Conservation (phyloP, 139 green algal genomes). For the Spirogloea muscicola region DNA sequence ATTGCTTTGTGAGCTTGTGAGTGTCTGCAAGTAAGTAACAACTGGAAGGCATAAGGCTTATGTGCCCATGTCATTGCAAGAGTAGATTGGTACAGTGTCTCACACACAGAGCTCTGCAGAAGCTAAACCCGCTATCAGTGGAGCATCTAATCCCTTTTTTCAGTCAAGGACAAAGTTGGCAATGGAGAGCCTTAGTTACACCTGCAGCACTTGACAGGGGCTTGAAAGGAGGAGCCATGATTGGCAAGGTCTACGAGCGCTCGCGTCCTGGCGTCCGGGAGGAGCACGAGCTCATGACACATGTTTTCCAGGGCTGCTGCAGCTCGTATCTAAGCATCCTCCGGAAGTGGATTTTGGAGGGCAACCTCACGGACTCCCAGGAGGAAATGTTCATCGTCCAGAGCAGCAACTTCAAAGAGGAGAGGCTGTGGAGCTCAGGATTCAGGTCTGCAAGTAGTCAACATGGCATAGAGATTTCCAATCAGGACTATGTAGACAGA, state of each 20-base stretch:
- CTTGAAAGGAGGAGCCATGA: conserved; percentile 64
- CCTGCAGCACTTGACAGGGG: too few species aligned
- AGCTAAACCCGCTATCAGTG: too few species aligned
- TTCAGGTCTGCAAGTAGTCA: too few species aligned
- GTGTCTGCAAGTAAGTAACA: conserved; percentile 50
- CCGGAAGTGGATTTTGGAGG: conserved; percentile 76
- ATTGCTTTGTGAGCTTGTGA: conserved; percentile 67
- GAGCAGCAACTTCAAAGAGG: conserved; percentile 26
- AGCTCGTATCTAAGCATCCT: conserved; percentile 78
- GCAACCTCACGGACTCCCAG: conserved; percentile 64
- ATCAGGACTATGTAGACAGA: too few species aligned
- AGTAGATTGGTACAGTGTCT: too few species aligned
- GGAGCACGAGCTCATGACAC: conserved; percentile 52
- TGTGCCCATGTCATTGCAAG: too few species aligned
- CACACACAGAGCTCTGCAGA: too few species aligned
- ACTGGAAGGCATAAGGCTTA: too few species aligned
- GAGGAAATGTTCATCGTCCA: conserved; percentile 77
- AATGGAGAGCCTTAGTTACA: too few species aligned
- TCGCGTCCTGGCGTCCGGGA: conserved; percentile 72
- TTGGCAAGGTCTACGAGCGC: conserved; percentile 62
- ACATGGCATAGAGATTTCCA: too few species aligned
- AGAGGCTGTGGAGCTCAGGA: conserved; percentile 38
- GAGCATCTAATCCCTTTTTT: too few species aligned
- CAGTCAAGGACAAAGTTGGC: too few species aligned
- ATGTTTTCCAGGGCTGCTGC: conserved; percentile 64